Conservation (phyloP, 371 early-diverging fungal species). For the Nematocida sp. region DNA sequence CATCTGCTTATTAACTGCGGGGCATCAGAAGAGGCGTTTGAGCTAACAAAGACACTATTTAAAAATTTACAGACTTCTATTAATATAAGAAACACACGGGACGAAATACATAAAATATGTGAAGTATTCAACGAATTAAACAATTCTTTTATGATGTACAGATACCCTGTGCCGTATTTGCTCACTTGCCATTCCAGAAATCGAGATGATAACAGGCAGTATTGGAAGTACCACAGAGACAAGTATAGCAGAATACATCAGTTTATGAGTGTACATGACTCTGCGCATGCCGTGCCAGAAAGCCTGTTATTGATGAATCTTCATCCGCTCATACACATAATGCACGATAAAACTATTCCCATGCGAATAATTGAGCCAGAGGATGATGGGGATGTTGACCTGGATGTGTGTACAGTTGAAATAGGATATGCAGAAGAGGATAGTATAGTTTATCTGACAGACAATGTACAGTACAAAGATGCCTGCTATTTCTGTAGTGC, state of each 20-base stretch:
- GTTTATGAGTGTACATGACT: constrained; percentile 16
- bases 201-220: not conserved
- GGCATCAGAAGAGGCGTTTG: not conserved
- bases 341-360: constrained; percentile 10
- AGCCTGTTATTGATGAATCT: not conserved
- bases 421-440: not conserved
- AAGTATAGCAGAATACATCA: constrained; percentile 29
- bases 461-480: not conserved
- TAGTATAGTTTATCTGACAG: not conserved
- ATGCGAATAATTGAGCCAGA: not conserved
- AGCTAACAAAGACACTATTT: not conserved
- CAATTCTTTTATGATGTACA: constrained; percentile 4
- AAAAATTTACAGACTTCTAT: not conserved
- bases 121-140: not conserved
- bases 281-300: not conserved
- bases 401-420: constrained; percentile 7
- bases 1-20: constrained; percentile 3
- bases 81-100: not conserved
- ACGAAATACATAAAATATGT: not conserved
- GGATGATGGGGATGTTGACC: not conserved
- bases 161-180: not conserved
- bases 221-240: constrained; percentile 6
- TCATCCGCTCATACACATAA: not conserved
- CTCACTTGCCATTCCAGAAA: not conserved
- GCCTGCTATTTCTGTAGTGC: not conserved